A percentile compares a stretch with the other conserved stretches of the same genome.
Conservation (phyloP, 1,284 basidiomycete genomes). For the Fomitopsis schrenkii region DNA sequence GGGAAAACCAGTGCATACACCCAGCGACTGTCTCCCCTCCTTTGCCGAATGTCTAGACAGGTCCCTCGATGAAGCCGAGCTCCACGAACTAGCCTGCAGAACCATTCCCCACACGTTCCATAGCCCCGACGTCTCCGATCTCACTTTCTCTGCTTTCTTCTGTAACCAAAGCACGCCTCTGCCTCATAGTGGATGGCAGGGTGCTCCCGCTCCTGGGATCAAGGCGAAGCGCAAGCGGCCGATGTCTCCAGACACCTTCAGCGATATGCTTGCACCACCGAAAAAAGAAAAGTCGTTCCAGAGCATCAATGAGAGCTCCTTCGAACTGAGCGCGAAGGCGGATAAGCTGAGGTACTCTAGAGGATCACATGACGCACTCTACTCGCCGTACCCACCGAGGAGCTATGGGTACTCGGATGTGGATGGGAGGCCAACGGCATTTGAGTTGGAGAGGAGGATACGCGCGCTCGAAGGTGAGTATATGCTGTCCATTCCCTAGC, state of each 20-base stretch:
- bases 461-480: constrained; percentile 7
- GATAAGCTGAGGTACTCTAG: constrained; percentile 33
- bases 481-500: not conserved
- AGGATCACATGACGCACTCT: not conserved
- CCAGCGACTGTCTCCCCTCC: constrained; percentile 25
- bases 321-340: constrained; percentile 38
- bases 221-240: constrained; percentile 6
- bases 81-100: constrained; percentile 15
- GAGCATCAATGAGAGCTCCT: constrained; percentile 41
- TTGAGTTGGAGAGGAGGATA: constrained; percentile 3
- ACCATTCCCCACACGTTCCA: not conserved
- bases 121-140: not conserved
- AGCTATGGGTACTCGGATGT: not conserved
- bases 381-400: not conserved
- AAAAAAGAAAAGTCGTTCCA: constrained; percentile 36
- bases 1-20: constrained; percentile 7
- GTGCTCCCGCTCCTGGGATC: not conserved
- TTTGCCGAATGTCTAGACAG: constrained; percentile 33
- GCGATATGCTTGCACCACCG: constrained; percentile 36
- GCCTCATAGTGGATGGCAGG: not conserved
- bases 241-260: constrained; percentile 25
- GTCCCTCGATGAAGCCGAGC: constrained; percentile 27
- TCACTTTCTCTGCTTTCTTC: not conserved
- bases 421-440: not conserved
- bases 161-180: constrained; percentile 1